phyloP scores from a whole-genome alignment of 225 moss, liverwort and hornwort genomes.

The Pleurozium schreberi region DNA sequence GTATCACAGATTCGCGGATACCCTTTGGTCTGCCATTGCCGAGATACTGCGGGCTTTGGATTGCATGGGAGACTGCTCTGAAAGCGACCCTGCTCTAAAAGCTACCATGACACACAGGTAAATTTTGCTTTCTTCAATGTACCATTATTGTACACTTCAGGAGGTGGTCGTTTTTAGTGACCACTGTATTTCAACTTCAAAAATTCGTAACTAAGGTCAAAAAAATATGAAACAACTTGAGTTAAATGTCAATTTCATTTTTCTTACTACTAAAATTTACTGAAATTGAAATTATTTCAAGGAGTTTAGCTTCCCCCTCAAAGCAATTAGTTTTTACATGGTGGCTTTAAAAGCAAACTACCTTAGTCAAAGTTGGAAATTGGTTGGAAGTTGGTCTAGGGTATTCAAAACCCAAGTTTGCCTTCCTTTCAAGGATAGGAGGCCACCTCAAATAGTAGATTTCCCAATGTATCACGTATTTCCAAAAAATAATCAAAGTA shows the following conservation, averaged over 20 bases:
- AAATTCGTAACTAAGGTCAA: neutral
- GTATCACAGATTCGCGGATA: neutral
- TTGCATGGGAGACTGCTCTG: neutral
- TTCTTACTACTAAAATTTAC: neutral
- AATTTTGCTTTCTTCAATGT: neutral
- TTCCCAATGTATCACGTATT: rapidly evolving
- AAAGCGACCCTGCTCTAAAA: neutral
- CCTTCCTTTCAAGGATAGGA: neutral
- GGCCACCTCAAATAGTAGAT: neutral
- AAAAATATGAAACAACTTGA: neutral
- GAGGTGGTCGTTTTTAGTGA: neutral
- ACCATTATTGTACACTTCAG: rapidly evolving
- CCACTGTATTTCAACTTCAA: neutral
- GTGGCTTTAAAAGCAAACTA: neutral
- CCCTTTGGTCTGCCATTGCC: neutral
- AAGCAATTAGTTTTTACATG: neutral
- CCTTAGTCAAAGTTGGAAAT: no score
- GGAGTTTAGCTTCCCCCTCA: neutral
- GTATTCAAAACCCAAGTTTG: rapidly evolving
- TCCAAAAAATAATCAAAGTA: neutral
- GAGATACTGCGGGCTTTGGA: neutral
- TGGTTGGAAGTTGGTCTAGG: neutral
- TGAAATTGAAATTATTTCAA: neutral
- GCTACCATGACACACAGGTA: neutral
- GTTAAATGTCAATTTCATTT: neutral